A percentile compares a stretch with the other conserved stretches of the same genome.
phyloP scores from a whole-genome alignment of 768 basidiomycete species.

The Leccinellum albellum region DNA sequence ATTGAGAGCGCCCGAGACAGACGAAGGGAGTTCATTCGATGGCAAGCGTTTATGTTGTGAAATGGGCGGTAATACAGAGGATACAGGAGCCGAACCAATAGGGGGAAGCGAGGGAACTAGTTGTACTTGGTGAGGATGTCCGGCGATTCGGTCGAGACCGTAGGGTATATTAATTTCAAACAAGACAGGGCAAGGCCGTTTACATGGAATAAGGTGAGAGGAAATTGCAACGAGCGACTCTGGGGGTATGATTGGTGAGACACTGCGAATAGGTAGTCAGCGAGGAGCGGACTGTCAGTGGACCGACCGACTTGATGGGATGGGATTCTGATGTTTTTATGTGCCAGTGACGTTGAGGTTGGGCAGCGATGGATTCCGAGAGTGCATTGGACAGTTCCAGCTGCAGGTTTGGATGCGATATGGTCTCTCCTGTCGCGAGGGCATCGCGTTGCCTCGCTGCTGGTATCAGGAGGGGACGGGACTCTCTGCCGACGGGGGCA shows the following conservation, averaged over 20 bases:
- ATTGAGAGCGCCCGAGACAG: constrained; percentile 22
- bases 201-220: constrained; percentile 27
- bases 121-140: constrained; percentile 41
- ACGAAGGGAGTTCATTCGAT: constrained; percentile 10
- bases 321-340: constrained; percentile 76
- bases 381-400: constrained; percentile 55
- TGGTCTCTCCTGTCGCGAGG: constrained; percentile 14
- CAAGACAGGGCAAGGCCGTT: constrained; percentile 26
- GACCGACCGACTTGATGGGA: constrained; percentile 70
- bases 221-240: constrained; percentile 45
- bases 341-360: constrained; percentile 4
- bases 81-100: constrained; percentile 13
- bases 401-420: constrained; percentile 33
- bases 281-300: not conserved
- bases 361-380: constrained; percentile 35
- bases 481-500: not conserved
- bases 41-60: constrained; percentile 8
- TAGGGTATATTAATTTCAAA: constrained; percentile 34
- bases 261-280: constrained; percentile 30
- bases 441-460: constrained; percentile 23
- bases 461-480: constrained; percentile 16
- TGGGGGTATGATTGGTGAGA: constrained; percentile 55
- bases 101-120: constrained; percentile 36
- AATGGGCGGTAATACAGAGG: constrained; percentile 8
- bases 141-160: constrained; percentile 32